These are phyloP conservation scores for Plicaturopsis crispa DNA, from an alignment of 768 basidiomycete species.

Conservation along the genomic window DNA sequence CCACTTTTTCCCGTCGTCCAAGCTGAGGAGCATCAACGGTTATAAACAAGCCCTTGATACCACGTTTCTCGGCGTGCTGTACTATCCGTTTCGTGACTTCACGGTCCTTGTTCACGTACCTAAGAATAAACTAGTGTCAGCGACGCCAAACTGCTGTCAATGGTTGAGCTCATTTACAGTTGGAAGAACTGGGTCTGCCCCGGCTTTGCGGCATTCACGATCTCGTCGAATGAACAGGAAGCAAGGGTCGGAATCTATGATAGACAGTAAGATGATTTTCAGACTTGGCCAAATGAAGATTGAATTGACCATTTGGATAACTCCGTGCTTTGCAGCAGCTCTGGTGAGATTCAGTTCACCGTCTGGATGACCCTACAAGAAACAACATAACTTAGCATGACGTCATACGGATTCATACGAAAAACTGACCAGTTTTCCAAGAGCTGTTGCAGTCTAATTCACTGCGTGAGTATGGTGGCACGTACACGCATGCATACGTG, in stretches of 20 bases:
- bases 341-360: conserved; percentile 89
- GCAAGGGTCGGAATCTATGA: conserved; percentile 88
- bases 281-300: neutral
- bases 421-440: conserved; percentile 95
- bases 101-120: conserved; percentile 90
- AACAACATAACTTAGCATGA: no score
- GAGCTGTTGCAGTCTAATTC: conserved; percentile 75
- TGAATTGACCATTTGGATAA: conserved; percentile 64
- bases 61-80: conserved; percentile 83
- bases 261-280: conserved; percentile 1
- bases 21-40: conserved; percentile 97
- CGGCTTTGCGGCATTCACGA: conserved; percentile 77
- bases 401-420: no score
- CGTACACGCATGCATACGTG: no score
- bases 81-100: conserved; percentile 80
- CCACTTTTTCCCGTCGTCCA: conserved; percentile 80
- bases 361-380: conserved; percentile 90
- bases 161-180: conserved; percentile 36
- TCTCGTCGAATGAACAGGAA: conserved; percentile 93
- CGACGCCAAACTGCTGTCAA: neutral
- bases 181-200: conserved; percentile 85
- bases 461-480: conserved; percentile 4
- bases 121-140: conserved; percentile 15
- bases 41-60: conserved; percentile 91
- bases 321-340: conserved; percentile 73